A percentile compares a stretch with the other conserved stretches of the same genome.
These are phyloP conservation scores for Blepharisma stoltei DNA, from an alignment of 73 alveolate genomes.

Conservation along the genomic window DNA sequence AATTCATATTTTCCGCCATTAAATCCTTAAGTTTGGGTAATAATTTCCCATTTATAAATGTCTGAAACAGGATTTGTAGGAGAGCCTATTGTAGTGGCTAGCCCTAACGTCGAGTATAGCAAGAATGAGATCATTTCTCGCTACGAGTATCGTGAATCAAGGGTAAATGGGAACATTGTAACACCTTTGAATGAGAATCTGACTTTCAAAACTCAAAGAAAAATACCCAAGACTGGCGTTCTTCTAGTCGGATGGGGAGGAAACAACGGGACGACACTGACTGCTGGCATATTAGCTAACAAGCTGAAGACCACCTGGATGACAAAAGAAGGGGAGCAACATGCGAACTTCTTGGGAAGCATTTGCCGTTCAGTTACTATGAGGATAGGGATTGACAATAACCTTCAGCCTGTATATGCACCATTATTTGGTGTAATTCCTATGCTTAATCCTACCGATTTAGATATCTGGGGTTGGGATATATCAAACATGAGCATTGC, in stretches of 20 bases:
- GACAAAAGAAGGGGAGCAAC: conserved; percentile 79
- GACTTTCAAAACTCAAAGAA: conserved; percentile 68
- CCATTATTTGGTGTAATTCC: conserved; percentile 89
- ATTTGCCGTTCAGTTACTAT: conserved; percentile 85
- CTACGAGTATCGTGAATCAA: conserved; percentile 18
- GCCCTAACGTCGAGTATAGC: conserved; percentile 8
- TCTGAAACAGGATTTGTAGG: too few species aligned
- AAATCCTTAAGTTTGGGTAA: too few species aligned
- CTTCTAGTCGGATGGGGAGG: conserved; percentile 97
- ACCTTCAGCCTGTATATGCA: conserved; percentile 71
- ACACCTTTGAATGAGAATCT: background rate
- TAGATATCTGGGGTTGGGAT: conserved; percentile 93
- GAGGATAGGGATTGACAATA: conserved; percentile 64
- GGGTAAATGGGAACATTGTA: background rate
- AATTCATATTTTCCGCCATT: too few species aligned
- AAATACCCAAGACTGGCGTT: conserved; percentile 81
- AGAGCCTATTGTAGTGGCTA: background rate
- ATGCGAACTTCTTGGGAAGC: conserved; percentile 89
- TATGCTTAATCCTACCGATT: conserved; percentile 87
- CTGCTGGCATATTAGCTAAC: conserved; percentile 87
- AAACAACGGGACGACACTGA: conserved; percentile 87
- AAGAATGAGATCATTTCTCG: background rate
- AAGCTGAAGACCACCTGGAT: conserved; percentile 70
- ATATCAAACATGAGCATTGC: conserved; percentile 73
- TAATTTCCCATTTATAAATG: too few species aligned